phyloP scores from a whole-genome alignment of 2,329 filamentous ascomycete species.

The Trichophaea hybrida region DNA sequence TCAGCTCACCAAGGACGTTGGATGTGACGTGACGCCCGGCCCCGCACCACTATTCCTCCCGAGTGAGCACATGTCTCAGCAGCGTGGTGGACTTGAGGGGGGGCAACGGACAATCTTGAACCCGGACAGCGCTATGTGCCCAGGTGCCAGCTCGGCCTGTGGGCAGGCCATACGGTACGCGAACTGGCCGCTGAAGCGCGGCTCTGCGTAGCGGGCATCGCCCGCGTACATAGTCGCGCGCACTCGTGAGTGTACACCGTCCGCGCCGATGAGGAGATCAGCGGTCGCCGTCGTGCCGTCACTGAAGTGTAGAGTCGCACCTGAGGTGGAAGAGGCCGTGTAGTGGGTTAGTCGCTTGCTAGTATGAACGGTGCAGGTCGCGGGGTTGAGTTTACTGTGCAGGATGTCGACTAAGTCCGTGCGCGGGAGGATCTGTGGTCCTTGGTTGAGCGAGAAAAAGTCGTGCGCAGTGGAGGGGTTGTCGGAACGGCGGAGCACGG shows the following conservation, averaged over 20 bases:
- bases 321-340: neutral
- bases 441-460: neutral
- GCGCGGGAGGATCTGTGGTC: neutral
- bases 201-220: neutral
- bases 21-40: neutral
- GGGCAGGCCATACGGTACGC: constrained; percentile 1
- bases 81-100: neutral
- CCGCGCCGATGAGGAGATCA: constrained; percentile 40
- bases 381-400: neutral
- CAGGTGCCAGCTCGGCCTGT: neutral
- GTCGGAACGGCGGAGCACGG: neutral
- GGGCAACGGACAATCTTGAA: neutral
- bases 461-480: neutral
- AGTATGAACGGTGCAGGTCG: neutral
- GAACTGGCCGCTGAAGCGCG: neutral
- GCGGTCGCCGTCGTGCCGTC: constrained; percentile 36
- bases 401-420: neutral
- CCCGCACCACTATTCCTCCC: constrained; percentile 3
- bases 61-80: neutral
- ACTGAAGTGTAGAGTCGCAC: constrained; percentile 30
- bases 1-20: neutral
- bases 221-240: constrained; percentile 22
- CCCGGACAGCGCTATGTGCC: neutral
- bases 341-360: neutral
- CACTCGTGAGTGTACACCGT: constrained; percentile 40